phyloP scores from a whole-genome alignment of 1,284 basidiomycete genomes.

The Papiliotrema laurentii region DNA sequence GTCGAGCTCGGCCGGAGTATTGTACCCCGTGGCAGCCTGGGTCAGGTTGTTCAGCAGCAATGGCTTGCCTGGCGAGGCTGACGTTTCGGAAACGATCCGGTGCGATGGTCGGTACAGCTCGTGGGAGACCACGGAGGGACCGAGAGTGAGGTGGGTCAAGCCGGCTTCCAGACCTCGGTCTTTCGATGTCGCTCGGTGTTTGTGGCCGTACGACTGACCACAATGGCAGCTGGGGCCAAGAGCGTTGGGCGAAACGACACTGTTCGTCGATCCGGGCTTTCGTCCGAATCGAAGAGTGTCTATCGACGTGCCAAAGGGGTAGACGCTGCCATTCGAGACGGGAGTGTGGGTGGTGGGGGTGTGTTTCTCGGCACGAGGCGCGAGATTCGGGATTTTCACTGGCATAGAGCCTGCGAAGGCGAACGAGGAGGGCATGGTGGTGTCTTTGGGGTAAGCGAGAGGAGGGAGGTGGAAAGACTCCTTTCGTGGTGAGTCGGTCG shows the following conservation, averaged over 20 bases:
- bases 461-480: constrained; percentile 41
- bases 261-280: constrained; percentile 38
- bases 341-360: constrained; percentile 10
- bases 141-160: constrained; percentile 31
- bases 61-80: background rate
- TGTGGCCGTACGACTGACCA: constrained; percentile 36
- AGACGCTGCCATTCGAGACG: constrained; percentile 16
- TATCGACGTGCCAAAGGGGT: constrained; percentile 29
- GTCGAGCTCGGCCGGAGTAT: constrained; percentile 9
- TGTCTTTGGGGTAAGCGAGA: constrained; percentile 34
- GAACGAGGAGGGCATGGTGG: constrained; percentile 4
- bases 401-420: constrained; percentile 30
- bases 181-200: constrained; percentile 18
- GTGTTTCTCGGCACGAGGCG: constrained; percentile 11
- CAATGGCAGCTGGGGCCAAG: constrained; percentile 41
- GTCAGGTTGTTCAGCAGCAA: background rate
- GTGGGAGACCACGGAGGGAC: constrained; percentile 17
- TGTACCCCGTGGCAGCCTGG: constrained; percentile 5
- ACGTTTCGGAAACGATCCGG: constrained; percentile 25
- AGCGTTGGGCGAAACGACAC: constrained; percentile 41
- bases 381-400: constrained; percentile 36
- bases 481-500: constrained; percentile 36
- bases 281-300: constrained; percentile 45
- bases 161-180: constrained; percentile 28
- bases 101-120: constrained; percentile 8